phyloP scores from a whole-genome alignment of 805 yeast species.

The Kuraishia piskuri region DNA sequence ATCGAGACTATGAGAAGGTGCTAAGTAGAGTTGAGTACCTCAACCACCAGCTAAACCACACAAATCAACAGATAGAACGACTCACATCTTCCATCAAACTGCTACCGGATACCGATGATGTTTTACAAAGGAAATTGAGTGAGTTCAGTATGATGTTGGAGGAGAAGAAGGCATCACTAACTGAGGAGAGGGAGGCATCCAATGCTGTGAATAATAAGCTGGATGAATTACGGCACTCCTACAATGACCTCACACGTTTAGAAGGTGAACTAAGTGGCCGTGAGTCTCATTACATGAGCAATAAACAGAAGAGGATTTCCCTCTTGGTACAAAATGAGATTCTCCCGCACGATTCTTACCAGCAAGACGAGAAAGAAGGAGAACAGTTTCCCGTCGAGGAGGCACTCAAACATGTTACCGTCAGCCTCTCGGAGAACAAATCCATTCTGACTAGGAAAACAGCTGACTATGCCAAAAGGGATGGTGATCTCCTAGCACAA shows the following conservation, averaged over 20 bases:
- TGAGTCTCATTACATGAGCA: constrained; percentile 14
- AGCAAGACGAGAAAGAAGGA: too few relatives aligned
- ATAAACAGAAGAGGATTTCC: constrained; percentile 4
- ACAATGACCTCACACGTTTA: constrained; percentile 29
- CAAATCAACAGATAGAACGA: constrained; percentile 42
- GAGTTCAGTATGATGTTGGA: constrained; percentile 27
- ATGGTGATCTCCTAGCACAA: constrained; percentile 10
- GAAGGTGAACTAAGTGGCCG: constrained; percentile 47
- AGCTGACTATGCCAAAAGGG: neutral
- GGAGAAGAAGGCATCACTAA: constrained; percentile 10
- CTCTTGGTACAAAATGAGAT: neutral
- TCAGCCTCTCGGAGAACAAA: neutral
- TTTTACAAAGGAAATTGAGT: constrained; percentile 27
- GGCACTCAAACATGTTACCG: neutral
- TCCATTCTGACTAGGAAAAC: neutral
- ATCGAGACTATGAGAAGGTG: constrained; percentile 73
- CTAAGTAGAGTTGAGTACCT: constrained; percentile 56
- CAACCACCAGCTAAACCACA: constrained; percentile 34
- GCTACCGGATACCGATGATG: constrained; percentile 34
- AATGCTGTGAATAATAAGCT: constrained; percentile 8
- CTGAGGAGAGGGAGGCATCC: constrained; percentile 14
- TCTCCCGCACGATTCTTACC: too few relatives aligned
- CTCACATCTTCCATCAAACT: constrained; percentile 37
- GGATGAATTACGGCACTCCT: constrained; percentile 18
- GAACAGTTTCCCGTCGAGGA: too few relatives aligned